Evolutionary conservation across 306 rosid species (phyloP).

Genomic region (Chamaecrista fasciculata): DNA sequence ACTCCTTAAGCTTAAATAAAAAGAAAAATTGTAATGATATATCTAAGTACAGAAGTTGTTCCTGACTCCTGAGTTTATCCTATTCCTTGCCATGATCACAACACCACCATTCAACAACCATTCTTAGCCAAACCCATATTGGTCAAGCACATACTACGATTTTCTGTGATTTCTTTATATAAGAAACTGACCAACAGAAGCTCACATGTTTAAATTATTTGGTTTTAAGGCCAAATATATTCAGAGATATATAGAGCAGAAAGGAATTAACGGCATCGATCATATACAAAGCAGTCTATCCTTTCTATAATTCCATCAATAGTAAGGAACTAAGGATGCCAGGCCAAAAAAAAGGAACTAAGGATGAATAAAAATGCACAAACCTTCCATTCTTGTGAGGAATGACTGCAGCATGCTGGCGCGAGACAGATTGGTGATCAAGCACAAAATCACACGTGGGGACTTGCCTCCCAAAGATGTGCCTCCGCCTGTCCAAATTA

Average conservation of each 20-base stretch:
- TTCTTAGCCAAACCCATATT: neutral
- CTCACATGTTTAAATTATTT: neutral
- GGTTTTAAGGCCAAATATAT: neutral
- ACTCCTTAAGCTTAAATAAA: neutral
- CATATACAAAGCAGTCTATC: neutral
- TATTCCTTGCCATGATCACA: neutral
- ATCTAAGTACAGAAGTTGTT: neutral
- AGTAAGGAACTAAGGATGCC: no score
- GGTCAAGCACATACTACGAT: neutral
- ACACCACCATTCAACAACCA: neutral
- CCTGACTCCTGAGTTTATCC: neutral
- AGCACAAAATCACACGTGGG: constrained; percentile 87
- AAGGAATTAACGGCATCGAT: neutral
- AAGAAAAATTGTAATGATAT: neutral
- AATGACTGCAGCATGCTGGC: constrained; percentile 94
- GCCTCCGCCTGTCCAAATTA: constrained; percentile 64
- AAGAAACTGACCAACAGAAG: neutral
- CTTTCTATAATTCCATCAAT: no score
- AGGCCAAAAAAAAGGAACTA: no score
- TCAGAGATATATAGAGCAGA: neutral
- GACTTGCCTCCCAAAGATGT: constrained; percentile 81
- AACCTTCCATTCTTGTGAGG: constrained; percentile 98
- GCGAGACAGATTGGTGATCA: constrained; percentile 95
- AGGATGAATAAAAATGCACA: constrained; percentile 21
- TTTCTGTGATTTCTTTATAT: neutral